phyloP scores from a whole-genome alignment of 2,329 filamentous ascomycete species.

The Curvularia verruculosa region DNA sequence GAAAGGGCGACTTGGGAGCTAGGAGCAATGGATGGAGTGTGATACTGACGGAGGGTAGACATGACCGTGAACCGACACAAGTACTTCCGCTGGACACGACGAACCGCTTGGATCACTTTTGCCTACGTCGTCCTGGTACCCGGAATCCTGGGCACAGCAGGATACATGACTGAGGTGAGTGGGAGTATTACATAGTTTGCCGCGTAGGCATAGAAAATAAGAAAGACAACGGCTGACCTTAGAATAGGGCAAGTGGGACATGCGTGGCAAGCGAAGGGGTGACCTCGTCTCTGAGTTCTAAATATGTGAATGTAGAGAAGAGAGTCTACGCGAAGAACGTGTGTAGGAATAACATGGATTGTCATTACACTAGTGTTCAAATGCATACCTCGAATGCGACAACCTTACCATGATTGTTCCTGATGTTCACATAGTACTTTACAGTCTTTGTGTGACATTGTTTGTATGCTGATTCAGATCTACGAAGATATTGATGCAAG shows the following conservation, averaged over 20 bases:
- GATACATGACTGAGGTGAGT: slow-evolving; percentile 86
- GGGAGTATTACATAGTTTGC: background rate
- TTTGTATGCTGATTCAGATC: background rate
- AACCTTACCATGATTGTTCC: background rate
- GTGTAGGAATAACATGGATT: slow-evolving; percentile 21
- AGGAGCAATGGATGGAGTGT: background rate
- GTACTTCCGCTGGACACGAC: slow-evolving; percentile 92
- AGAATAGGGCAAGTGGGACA: slow-evolving; percentile 78
- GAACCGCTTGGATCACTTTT: slow-evolving; percentile 80
- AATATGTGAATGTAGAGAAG: background rate
- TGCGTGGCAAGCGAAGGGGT: slow-evolving; percentile 86
- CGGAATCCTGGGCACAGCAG: slow-evolving; percentile 69
- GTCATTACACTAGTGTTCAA: background rate
- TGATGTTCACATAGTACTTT: background rate
- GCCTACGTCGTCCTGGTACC: slow-evolving; percentile 79
- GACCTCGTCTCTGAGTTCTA: slow-evolving; percentile 84
- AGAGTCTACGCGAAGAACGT: background rate
- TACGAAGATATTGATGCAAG: background rate
- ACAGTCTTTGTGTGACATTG: background rate
- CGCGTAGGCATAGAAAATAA: background rate
- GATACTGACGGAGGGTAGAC: slow-evolving; percentile 59
- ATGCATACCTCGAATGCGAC: background rate
- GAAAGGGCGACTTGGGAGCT: background rate
- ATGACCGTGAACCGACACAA: slow-evolving; percentile 86
- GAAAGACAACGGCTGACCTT: slow-evolving; percentile 24